These are phyloP conservation scores for Trichoderma polysporum DNA, from an alignment of 2,329 filamentous ascomycete species.

Conservation along the genomic window DNA sequence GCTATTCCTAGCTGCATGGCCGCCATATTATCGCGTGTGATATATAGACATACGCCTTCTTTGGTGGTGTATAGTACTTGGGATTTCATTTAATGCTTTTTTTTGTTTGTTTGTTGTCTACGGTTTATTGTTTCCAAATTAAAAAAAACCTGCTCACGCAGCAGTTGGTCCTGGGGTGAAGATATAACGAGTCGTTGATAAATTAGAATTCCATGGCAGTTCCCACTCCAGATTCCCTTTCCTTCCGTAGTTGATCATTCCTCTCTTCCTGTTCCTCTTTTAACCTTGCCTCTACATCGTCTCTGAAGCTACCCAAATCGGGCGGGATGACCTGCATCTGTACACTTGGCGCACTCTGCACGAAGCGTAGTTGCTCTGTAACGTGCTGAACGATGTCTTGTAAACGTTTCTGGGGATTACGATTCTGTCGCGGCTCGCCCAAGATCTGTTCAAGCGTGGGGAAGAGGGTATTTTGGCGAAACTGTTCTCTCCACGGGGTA, in stretches of 20 bases:
- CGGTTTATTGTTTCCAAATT: background rate
- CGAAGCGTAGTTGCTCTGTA: conserved; percentile 81
- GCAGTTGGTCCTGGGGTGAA: background rate
- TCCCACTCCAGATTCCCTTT: conserved; percentile 58
- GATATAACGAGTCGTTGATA: conserved; percentile 1
- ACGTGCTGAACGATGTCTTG: conserved; percentile 75
- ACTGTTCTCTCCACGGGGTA: conserved; percentile 84
- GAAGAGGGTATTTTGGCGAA: conserved; percentile 83
- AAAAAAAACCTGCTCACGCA: background rate
- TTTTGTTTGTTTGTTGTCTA: conserved; percentile 15
- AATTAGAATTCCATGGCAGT: conserved; percentile 53
- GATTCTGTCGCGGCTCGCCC: conserved; percentile 70
- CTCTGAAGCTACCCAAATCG: conserved; percentile 66
- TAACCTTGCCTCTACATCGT: conserved; percentile 66
- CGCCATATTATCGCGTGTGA: conserved; percentile 1
- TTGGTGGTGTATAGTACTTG: conserved; percentile 3
- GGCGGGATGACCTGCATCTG: conserved; percentile 80
- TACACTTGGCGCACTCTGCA: conserved; percentile 81
- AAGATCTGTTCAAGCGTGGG: conserved; percentile 75
- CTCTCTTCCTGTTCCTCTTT: conserved; percentile 63
- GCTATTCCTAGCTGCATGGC: background rate
- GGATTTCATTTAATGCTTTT: conserved; percentile 8
- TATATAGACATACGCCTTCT: conserved; percentile 2
- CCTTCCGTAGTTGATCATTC: conserved; percentile 52
- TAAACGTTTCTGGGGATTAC: conserved; percentile 74